A percentile compares a stretch with the other conserved stretches of the same genome.
These are phyloP conservation scores for Neofusicoccum laricinum DNA, from an alignment of 2,329 filamentous ascomycete genomes.

Conservation along the genomic window DNA sequence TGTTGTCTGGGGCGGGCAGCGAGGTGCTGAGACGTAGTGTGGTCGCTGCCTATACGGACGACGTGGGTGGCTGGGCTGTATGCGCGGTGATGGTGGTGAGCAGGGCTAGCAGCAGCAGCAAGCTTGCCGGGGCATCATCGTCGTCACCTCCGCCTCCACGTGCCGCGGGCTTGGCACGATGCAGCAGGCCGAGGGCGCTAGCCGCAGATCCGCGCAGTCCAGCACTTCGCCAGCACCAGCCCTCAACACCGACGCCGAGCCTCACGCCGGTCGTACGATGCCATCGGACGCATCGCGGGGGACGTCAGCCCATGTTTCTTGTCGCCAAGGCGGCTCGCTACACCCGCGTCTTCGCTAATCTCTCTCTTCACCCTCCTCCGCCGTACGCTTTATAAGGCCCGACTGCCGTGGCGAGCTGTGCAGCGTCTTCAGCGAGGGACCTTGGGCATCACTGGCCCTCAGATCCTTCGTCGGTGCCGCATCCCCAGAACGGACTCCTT, in stretches of 20 bases:
- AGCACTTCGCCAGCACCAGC: not conserved
- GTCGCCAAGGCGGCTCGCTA: not conserved
- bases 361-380: not conserved
- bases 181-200: not conserved
- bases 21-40: not conserved
- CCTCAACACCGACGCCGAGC: not conserved
- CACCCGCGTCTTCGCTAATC: not conserved
- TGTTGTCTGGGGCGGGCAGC: not conserved
- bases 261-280: not conserved
- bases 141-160: not conserved
- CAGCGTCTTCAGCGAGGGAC: not conserved
- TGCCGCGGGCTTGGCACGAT: not conserved
- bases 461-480: not conserved
- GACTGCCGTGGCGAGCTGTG: not conserved
- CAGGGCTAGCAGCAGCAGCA: not conserved
- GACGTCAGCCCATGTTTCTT: not conserved
- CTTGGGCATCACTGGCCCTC: too few species aligned
- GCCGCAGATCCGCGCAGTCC: not conserved
- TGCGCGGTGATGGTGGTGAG: not conserved
- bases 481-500: not conserved
- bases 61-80: not conserved
- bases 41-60: not conserved
- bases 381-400: not conserved
- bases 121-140: not conserved
- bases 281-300: not conserved